phyloP scores from a whole-genome alignment of 768 basidiomycete species.

The Kwoniella shandongensis region DNA sequence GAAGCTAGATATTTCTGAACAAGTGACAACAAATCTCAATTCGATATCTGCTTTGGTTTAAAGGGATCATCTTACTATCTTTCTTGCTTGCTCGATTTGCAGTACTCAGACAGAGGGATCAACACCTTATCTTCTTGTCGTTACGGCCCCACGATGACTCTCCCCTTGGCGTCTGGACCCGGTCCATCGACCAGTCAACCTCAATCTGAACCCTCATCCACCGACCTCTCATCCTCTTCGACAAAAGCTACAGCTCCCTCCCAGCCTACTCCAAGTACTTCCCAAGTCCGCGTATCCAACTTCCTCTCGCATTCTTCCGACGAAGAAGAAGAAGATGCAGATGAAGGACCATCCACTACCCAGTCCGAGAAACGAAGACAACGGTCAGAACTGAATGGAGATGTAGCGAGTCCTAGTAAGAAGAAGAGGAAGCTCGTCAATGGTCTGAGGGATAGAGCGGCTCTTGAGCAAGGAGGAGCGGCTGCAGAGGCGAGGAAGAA shows the following conservation, averaged over 20 bases:
- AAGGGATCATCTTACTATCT: no score
- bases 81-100: no score
- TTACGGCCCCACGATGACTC: no score
- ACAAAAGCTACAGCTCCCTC: no score
- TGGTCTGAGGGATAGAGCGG: neutral
- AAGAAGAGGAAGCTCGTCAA: conserved; percentile 1
- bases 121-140: no score
- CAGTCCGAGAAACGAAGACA: conserved; percentile 9
- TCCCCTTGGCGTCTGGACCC: no score
- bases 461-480: neutral
- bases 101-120: no score
- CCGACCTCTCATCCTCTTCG: no score
- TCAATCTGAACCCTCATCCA: no score
- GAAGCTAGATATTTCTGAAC: neutral
- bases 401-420: neutral
- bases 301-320: conserved; percentile 17
- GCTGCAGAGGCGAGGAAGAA: conserved; percentile 12
- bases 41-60: no score
- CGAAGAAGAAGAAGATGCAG: conserved; percentile 13
- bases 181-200: no score
- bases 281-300: conserved; percentile 7
- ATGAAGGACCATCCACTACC: neutral
- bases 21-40: no score
- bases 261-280: neutral
- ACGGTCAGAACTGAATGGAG: neutral